phyloP scores from a whole-genome alignment of 1,139 yeast species.

The Groenewaldozyma auringiensis region DNA sequence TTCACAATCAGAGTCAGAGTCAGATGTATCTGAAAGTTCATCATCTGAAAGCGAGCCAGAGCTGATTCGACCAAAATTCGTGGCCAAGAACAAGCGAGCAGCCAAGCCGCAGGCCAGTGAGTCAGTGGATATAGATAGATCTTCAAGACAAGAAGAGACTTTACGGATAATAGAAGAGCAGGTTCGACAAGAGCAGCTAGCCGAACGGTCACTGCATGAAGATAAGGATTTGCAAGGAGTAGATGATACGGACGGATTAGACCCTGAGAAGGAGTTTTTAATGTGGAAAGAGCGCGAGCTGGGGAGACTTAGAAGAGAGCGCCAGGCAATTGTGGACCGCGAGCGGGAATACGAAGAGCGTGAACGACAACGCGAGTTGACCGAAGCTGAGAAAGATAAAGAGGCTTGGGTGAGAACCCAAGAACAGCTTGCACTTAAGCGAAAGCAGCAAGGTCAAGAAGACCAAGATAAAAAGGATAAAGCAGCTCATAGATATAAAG shows the following conservation, averaged over 20 bases:
- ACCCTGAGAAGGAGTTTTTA: slow-evolving; percentile 40
- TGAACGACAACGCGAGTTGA: slow-evolving; percentile 27
- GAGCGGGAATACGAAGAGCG: slow-evolving; percentile 39
- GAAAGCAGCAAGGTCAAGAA: slow-evolving; percentile 11
- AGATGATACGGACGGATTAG: slow-evolving; percentile 51
- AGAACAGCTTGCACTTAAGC: slow-evolving; percentile 13
- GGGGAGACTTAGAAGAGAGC: slow-evolving; percentile 39
- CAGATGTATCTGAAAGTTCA: slow-evolving; percentile 10
- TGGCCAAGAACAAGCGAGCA: slow-evolving; percentile 20
- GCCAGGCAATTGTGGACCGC: slow-evolving; percentile 30
- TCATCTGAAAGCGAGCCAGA: slow-evolving; percentile 12
- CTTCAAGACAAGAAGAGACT: slow-evolving; percentile 13
- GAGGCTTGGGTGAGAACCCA: slow-evolving; percentile 26
- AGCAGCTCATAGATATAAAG: slow-evolving; percentile 23
- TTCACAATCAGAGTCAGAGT: slow-evolving; percentile 10
- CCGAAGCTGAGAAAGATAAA: slow-evolving; percentile 27
- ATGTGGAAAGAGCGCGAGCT: slow-evolving; percentile 44
- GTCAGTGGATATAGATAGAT: slow-evolving; percentile 1
- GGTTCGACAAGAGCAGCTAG: slow-evolving; percentile 17
- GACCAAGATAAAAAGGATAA: slow-evolving; percentile 13
- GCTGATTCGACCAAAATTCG: slow-evolving; percentile 22
- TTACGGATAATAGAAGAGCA: slow-evolving; percentile 18
- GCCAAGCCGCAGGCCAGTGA: background rate
- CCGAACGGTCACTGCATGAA: slow-evolving; percentile 15
- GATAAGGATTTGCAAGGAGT: slow-evolving; percentile 28